Base-by-base conservation (phyloP, 2,329 filamentous ascomycete genomes). In the Sordariomycetes sp. region DNA sequence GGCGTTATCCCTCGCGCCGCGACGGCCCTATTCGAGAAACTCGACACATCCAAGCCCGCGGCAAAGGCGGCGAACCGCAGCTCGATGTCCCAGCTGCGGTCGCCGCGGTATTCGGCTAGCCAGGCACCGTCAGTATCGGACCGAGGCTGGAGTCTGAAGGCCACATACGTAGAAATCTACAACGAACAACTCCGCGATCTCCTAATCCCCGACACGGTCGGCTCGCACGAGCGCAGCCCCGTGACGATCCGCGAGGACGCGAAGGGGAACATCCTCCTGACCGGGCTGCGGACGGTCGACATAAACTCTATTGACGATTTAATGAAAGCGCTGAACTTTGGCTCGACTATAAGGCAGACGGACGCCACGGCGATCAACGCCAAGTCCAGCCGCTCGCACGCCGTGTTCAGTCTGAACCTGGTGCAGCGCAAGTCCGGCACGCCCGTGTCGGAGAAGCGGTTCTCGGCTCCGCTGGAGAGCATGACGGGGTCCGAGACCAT, bases 331-430 rank as follows among this genome's bases (percentile, higher is more conserved):
- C 79, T 99, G 59, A 94, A 92, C 69, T 93, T 95, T 67, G 94
- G 94, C 22, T 99, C 94, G 0, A 83, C 87, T 25, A 96, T 99
- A 68, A 88, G 94, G 61, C 94, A 99, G 69, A 99, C 94, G 0
- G 94, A 99, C 73, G 88, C 94, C 25, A 99, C 94, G 2, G 94
- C 93, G 3, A 94, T 97, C 68, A 99, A 99, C 69, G 94, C 93
- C 51, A 93, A 96, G 69, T 99, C 94, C 0, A 99, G 94, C 12
- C 90, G 94, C 62, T 99, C 94, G 1, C 94, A 99, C 70, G 94
- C 94, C 37, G 92, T 99, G 34, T 97, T 99, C 73, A 97, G 90
- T 68, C 76, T 99, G 61, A 97, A 97, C 66, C 80, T 99, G 8
- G 80, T 97, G 8, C 90, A 97, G 74, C 89, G 89, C 66, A 94